Evolutionary conservation across 176 grass and related monocot genomes (phyloP), one percentile per base, ranked within the genome.

Genomic region (Carex littledalei): DNA sequence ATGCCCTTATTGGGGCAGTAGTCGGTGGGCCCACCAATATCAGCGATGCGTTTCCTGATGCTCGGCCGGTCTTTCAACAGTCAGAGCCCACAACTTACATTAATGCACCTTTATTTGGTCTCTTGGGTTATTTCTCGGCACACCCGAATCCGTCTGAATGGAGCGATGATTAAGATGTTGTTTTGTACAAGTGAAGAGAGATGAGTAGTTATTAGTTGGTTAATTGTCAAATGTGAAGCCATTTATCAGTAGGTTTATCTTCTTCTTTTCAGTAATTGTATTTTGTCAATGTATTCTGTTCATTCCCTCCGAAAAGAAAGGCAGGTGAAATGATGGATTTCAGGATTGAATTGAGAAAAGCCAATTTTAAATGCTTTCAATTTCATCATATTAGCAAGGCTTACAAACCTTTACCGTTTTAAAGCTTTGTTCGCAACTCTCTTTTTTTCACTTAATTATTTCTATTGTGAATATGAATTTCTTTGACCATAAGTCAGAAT

Each of bases 41-140:
- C 65, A 92, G 69, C 66, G 96, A 99, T 88, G 70, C 47, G 2
- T 99, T 94, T 83, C 91, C 91, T 0, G 96, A 98, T 52, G 80
- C 77, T 0, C 85, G 93, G 1, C 87, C 96, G 16, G 81, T 89
- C 2, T 94, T 94, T 86, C 93, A 98, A 88, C 96, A 95, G 79
- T 95, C 93, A 0, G 93, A 99, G 87, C 91, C 93, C 56, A 92
- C 96, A 45, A 95, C 93, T 5, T 99, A 99, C 81, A 92, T 99
- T 65, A 99, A 95, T 83, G 93, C 96, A 3, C 93, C 96, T 6
- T 85, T 95, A 50, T 79, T 95, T 3, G 93, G 88, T 50, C 91
- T 94, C 16, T 85, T 99, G 67, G 96, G 90, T 18, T 95, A 91
- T 85, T 92, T 99, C 90, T 91, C 91, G 1, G 82, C 89, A 3